A percentile compares a stretch with the other conserved stretches of the same genome.
These are phyloP conservation scores for Trichoderma cornu-damae DNA, from an alignment of 2,329 filamentous ascomycete genomes.

Conservation along the genomic window DNA sequence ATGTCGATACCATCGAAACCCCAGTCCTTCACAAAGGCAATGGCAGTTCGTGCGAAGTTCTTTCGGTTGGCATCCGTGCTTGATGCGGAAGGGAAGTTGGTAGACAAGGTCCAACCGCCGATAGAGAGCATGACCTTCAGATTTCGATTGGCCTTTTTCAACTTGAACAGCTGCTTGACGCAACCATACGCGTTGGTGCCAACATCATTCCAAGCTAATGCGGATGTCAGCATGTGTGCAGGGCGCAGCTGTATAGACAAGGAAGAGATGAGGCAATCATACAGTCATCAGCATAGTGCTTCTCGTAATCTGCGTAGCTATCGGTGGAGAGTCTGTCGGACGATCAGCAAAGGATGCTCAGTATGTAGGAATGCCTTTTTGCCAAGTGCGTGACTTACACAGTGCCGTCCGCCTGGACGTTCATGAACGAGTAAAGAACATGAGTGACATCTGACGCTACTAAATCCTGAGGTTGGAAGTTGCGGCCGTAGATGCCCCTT, in stretches of 20 bases:
- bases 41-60: slow-evolving; percentile 64
- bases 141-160: slow-evolving; percentile 73
- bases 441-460: slow-evolving; percentile 68
- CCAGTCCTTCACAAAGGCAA: slow-evolving; percentile 66
- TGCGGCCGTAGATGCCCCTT: slow-evolving; percentile 69
- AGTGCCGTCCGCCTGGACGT: slow-evolving; percentile 64
- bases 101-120: slow-evolving; percentile 80
- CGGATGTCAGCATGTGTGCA: slow-evolving; percentile 2
- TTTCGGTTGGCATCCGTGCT: slow-evolving; percentile 57
- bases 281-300: slow-evolving; percentile 66
- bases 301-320: slow-evolving; percentile 63
- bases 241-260: background rate
- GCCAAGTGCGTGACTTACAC: slow-evolving; percentile 50
- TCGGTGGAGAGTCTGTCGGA: slow-evolving; percentile 56
- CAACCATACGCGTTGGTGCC: slow-evolving; percentile 75
- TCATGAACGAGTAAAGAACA: slow-evolving; percentile 76
- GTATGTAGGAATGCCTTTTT: background rate
- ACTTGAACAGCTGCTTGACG: slow-evolving; percentile 70
- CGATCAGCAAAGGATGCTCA: background rate
- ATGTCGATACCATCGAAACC: slow-evolving; percentile 53
- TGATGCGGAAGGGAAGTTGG: slow-evolving; percentile 65
- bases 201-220: slow-evolving; percentile 51
- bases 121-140: slow-evolving; percentile 76
- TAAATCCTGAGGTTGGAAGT: slow-evolving; percentile 67
- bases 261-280: slow-evolving; percentile 22